These are phyloP conservation scores for Lentinula lateritia DNA, from an alignment of 768 basidiomycete genomes.

Conservation along the genomic window DNA sequence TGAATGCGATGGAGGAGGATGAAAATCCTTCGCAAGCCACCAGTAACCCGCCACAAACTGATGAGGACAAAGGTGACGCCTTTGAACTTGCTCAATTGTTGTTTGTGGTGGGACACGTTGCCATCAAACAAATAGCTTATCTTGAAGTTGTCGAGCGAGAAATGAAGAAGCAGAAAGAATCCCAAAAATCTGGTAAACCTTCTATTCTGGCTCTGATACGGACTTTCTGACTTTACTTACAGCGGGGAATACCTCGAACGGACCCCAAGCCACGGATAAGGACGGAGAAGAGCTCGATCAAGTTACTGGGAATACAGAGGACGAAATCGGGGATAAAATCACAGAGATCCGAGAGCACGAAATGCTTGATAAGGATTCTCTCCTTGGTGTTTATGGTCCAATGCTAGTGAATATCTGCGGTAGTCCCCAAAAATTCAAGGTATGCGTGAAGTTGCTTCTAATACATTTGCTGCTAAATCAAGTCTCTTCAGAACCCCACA, in stretches of 20 bases:
- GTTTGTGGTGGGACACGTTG: slow-evolving; percentile 93
- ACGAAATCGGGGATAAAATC: slow-evolving; percentile 94
- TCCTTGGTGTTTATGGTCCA: slow-evolving; percentile 83
- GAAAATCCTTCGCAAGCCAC: slow-evolving; percentile 23
- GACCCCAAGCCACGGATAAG: slow-evolving; percentile 39
- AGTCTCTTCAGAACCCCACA: slow-evolving; percentile 61
- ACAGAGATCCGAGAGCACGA: slow-evolving; percentile 81
- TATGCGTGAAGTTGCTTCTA: slow-evolving; percentile 21
- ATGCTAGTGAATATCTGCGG: slow-evolving; percentile 89
- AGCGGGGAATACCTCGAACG: slow-evolving; percentile 59
- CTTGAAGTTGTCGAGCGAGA: slow-evolving; percentile 94
- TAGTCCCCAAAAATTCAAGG: slow-evolving; percentile 89
- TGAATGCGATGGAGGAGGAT: slow-evolving; percentile 58
- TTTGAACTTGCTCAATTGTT: slow-evolving; percentile 91
- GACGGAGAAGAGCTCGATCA: slow-evolving; percentile 90
- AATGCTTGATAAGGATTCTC: slow-evolving; percentile 78
- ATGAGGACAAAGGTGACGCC: slow-evolving; percentile 66
- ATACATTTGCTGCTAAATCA: neutral
- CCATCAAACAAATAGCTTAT: slow-evolving; percentile 96
- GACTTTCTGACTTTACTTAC: neutral
- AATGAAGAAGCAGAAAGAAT: slow-evolving; percentile 94
- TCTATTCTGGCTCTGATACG: neutral
- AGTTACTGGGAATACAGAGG: slow-evolving; percentile 95
- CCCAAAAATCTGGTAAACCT: slow-evolving; percentile 65
- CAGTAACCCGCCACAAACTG: slow-evolving; percentile 23